These are phyloP conservation scores for Nakaseomyces sp. DNA, from an alignment of 1,139 yeast genomes.

Conservation along the genomic window DNA sequence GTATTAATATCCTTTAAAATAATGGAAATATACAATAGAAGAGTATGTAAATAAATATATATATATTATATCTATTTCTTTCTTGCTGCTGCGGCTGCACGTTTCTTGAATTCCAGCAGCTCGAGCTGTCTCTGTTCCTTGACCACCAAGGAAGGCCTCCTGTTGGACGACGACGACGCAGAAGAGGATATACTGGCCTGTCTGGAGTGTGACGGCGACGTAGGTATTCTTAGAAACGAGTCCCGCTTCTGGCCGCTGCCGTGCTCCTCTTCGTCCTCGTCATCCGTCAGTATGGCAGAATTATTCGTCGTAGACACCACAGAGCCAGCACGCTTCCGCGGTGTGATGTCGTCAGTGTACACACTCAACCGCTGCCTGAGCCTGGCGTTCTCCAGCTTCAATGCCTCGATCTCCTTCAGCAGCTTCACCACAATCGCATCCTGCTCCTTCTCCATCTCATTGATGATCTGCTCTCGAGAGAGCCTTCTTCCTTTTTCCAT, in stretches of 20 bases:
- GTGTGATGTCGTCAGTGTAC: neutral
- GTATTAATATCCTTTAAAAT: no score
- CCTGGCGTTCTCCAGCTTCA: conserved; percentile 43
- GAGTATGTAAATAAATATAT: no score
- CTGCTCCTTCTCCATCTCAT: conserved; percentile 59
- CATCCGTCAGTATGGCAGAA: conserved; percentile 3
- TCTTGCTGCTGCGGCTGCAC: neutral
- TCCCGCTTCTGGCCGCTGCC: conserved; percentile 1
- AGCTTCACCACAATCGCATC: conserved; percentile 53
- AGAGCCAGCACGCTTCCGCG: neutral
- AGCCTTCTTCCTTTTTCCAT: conserved; percentile 12
- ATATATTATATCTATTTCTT: neutral
- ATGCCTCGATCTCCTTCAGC: conserved; percentile 44
- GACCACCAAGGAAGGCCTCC: conserved; percentile 3
- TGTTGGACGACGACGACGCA: conserved; percentile 3
- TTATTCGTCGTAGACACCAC: neutral
- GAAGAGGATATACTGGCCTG: conserved; percentile 2
- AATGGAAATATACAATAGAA: no score
- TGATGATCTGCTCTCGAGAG: conserved; percentile 41
- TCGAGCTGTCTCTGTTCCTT: conserved; percentile 5
- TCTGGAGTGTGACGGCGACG: conserved; percentile 2
- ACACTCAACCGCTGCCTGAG: conserved; percentile 8
- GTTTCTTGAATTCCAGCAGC: conserved; percentile 3
- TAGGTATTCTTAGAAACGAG: conserved; percentile 1
- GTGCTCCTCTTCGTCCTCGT: conserved; percentile 2